phyloP scores from a whole-genome alignment of 1,139 yeast species.

The Kodamaea fungicola region DNA sequence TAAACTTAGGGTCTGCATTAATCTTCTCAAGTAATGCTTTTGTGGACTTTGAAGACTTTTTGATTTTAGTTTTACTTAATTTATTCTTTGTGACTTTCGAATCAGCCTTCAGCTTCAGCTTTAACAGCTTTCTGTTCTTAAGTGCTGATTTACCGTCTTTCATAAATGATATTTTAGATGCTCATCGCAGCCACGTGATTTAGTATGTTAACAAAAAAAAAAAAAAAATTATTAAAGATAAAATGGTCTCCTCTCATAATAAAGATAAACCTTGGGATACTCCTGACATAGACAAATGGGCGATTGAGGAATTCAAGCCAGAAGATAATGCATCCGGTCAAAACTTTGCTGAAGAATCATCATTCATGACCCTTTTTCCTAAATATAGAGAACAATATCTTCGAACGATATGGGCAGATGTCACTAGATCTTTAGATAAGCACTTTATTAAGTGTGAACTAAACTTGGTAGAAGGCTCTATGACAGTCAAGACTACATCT shows the following conservation, averaged over 20 bases:
- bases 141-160: not conserved
- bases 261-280: conserved; percentile 99
- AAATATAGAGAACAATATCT: conserved; percentile 92
- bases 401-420: conserved; percentile 90
- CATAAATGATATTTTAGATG: not conserved
- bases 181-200: conserved; percentile 1
- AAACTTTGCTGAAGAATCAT: conserved; percentile 90
- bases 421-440: conserved; percentile 71
- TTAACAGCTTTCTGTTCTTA: not conserved
- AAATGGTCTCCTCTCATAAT: conserved; percentile 88
- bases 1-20: conserved; percentile 34
- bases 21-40: conserved; percentile 41
- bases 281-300: conserved; percentile 93
- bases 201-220: not conserved
- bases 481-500: conserved; percentile 94
- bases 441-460: conserved; percentile 77
- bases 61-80: conserved; percentile 15
- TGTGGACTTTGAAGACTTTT: conserved; percentile 28
- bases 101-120: not conserved
- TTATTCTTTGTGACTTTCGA: conserved; percentile 3
- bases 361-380: conserved; percentile 93
- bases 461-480: conserved; percentile 92
- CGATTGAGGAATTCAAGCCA: conserved; percentile 79
- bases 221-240: conserved; percentile 9
- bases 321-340: conserved; percentile 85